Base-by-base conservation (phyloP, 1,284 basidiomycete species). In the Hortiboletus rubellus region DNA sequence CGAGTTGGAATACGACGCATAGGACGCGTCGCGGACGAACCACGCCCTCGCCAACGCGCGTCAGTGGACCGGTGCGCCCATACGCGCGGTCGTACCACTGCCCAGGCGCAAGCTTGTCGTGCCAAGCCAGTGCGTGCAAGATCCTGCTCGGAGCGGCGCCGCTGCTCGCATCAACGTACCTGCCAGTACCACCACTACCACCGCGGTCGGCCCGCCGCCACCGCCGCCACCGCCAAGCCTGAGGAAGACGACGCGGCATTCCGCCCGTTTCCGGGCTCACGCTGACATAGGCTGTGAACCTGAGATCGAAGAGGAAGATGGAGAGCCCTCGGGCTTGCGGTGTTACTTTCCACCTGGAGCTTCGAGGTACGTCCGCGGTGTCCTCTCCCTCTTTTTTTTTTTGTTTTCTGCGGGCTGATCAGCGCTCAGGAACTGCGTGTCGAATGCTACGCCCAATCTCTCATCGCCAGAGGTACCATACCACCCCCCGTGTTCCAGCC, bases 371-470 rank as follows among this genome's bases (percentile, higher is more conserved):
- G 63, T 48, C 45, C 1, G 4, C 15, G 22, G 5, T 11, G 7
- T n/a, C 34, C 30, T 8, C 5, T 17, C 22, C n/a, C 17, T 34
- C 14, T 9, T 15, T n/a, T 27, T 27, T 27, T 27, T 27, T 18
- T n/a, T 34, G 14, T 9, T 24, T 36, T 24, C 18, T n/a, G 17
- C 17, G n/a, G 34, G 27, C 34, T 53, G 2, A 47, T 8, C 0
- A 2, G 11, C 11, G 24, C 33, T 3, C 12, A 70, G 68, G 68
- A 70, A 48, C 50, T 70, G 7, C 70, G 68, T 0, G 52, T 52
- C 6, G 68, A 70, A 57, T 73, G 71, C 34, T 70, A 70, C 22
- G 69, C 67, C 4, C 68, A 70, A 31, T 70, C 69, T 2, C 57
- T 57, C 38, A 15, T 70, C 46, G 68, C 68, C 0, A 60, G 66